Evolutionary conservation across 75 land plant species (phyloP).

Genomic region (Pinus taeda): DNA sequence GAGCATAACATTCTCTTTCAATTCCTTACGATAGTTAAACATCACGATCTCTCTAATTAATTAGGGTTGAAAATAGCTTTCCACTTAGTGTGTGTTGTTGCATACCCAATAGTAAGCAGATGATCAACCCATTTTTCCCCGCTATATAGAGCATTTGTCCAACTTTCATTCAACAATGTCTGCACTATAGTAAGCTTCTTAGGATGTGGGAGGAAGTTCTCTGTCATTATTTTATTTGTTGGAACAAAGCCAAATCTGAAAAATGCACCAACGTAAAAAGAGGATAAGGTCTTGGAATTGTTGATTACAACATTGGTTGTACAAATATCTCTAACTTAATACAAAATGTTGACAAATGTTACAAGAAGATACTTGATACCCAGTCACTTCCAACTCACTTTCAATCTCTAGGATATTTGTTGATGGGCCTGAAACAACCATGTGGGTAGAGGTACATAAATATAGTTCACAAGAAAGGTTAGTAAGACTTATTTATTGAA

Average conservation of each 20-base stretch:
- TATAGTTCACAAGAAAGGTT: not conserved
- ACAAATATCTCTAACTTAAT: too few species aligned
- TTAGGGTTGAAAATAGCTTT: too few species aligned
- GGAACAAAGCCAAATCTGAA: conserved; percentile 38
- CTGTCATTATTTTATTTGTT: conserved; percentile 36
- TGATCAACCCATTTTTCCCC: conserved; percentile 20
- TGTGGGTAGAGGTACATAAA: conserved; percentile 39
- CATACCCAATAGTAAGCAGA: conserved; percentile 34
- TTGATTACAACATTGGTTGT: too few species aligned
- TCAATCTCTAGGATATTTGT: conserved; percentile 31
- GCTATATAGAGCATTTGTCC: conserved; percentile 21
- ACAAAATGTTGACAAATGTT: not conserved
- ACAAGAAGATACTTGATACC: not conserved
- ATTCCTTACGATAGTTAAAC: too few species aligned
- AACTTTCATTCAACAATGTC: conserved; percentile 26
- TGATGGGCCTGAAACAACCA: conserved; percentile 45
- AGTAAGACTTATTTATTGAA: not conserved
- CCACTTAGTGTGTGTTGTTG: too few species aligned
- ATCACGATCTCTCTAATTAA: too few species aligned
- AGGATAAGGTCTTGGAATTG: not conserved
- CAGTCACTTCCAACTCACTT: conserved; percentile 16
- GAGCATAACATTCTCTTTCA: too few species aligned
- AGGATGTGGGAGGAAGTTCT: conserved; percentile 21
- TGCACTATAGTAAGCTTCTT: conserved; percentile 27
- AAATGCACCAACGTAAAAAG: not conserved